These are phyloP conservation scores for Amauroascus verrucosus DNA, from an alignment of 2,329 filamentous ascomycete genomes.

Conservation along the genomic window DNA sequence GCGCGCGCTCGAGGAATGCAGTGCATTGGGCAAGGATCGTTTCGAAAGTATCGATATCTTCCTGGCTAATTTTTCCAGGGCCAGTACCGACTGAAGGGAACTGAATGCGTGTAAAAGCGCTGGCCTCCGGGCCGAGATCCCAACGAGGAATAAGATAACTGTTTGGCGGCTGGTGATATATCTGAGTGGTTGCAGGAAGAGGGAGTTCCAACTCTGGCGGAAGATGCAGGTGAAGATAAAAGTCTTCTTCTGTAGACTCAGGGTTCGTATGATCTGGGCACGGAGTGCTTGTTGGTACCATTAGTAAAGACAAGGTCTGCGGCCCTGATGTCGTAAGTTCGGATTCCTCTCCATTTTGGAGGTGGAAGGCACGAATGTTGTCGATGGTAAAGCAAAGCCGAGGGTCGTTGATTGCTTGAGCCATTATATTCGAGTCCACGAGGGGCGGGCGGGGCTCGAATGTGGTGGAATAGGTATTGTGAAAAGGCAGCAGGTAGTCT, in stretches of 20 bases:
- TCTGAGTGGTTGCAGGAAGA: constrained; percentile 87
- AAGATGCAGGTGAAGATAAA: constrained; percentile 90
- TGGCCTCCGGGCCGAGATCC: constrained; percentile 79
- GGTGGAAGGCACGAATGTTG: constrained; percentile 83
- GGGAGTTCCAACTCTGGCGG: constrained; percentile 90
- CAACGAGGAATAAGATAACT: constrained; percentile 93
- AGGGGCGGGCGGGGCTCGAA: neutral
- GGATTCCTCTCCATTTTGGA: constrained; percentile 76
- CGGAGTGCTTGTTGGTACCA: constrained; percentile 83
- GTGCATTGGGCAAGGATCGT: constrained; percentile 97
- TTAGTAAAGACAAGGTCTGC: constrained; percentile 83
- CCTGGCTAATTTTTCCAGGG: constrained; percentile 57
- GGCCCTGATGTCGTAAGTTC: constrained; percentile 74
- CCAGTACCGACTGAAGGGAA: constrained; percentile 67
- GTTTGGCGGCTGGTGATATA: constrained; percentile 86
- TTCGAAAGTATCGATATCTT: constrained; percentile 93
- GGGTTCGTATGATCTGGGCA: constrained; percentile 48
- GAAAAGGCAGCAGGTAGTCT: no score
- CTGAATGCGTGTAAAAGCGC: constrained; percentile 85
- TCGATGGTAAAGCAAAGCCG: constrained; percentile 46
- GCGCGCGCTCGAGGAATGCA: constrained; percentile 77
- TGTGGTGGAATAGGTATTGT: no score
- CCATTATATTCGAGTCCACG: constrained; percentile 13
- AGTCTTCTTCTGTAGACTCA: constrained; percentile 68
- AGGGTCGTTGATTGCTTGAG: constrained; percentile 24